A percentile compares a stretch with the other conserved stretches of the same genome.
These are phyloP conservation scores for Nigrograna mackinnonii DNA, from an alignment of 2,329 filamentous ascomycete genomes.

Conservation along the genomic window DNA sequence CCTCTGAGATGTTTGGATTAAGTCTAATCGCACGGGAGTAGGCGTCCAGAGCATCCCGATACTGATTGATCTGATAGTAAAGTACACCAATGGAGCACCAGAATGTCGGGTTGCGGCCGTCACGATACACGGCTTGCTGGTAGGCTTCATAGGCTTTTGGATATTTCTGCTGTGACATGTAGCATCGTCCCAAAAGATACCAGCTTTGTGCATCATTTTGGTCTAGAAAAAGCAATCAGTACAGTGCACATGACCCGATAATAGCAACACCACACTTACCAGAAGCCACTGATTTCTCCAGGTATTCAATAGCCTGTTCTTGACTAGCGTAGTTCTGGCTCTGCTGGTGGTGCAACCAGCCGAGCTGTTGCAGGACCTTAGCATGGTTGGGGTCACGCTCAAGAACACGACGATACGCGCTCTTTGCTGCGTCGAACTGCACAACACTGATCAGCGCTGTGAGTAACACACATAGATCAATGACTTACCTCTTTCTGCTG, in stretches of 20 bases:
- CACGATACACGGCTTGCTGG: conserved; percentile 97
- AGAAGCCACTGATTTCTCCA: conserved; percentile 93
- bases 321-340: conserved; percentile 90
- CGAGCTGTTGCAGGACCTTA: conserved; percentile 96
- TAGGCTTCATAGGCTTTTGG: conserved; percentile 98
- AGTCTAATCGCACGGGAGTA: conserved; percentile 95
- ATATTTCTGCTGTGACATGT: conserved; percentile 99
- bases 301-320: conserved; percentile 93
- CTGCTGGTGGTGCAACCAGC: conserved; percentile 97
- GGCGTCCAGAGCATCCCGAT: conserved; percentile 94
- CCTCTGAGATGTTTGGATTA: conserved; percentile 97
- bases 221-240: conserved; percentile 57
- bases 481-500: conserved; percentile 93
- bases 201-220: conserved; percentile 96
- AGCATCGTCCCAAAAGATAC: conserved; percentile 96
- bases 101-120: conserved; percentile 96
- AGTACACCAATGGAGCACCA: conserved; percentile 99
- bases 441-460: conserved; percentile 6
- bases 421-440: conserved; percentile 90
- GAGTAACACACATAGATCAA: neutral
- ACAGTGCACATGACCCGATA: conserved; percentile 10
- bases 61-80: conserved; percentile 99
- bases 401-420: conserved; percentile 88
- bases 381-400: conserved; percentile 95
- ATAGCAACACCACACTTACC: conserved; percentile 59